Base-by-base conservation (phyloP, 2,329 filamentous ascomycete species). In the Emericellopsis atlantica region DNA sequence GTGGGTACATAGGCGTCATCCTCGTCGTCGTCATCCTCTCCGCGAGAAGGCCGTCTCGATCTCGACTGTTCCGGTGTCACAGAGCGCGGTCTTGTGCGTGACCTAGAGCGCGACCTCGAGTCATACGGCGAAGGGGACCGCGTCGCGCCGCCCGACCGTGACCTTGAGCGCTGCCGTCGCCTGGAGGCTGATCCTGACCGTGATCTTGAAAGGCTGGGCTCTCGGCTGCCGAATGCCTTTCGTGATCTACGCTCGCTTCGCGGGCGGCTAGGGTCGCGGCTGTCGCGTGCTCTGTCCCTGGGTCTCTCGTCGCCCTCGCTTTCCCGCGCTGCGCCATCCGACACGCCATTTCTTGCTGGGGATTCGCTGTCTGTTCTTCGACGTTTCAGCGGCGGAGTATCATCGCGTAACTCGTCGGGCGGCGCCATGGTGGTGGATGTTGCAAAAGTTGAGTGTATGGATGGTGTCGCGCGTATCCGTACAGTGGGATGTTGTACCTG, bases 181-280 rank as follows among this genome's bases (percentile, higher is more conserved):
- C 43, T 51, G 56, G 15, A 48, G 34, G 47, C 51, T 22, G 61
- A 54, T 33, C 51, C 51, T 18, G 56, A 59, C 43, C 55, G 50
- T 23, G 58, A 55, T 22, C 54, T 51, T 32, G 57, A 58, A 6
- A 48, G 51, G 8, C 61, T 61, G 15, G 54, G 52, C 23, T 49
- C 50, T 12, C 53, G 50, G 7, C 53, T 54, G 29, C 44, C 46
- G 11, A 50, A 50, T 15, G 50, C 53, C 39, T 57, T 56, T 34
- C 43, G 26, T n/a, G 35, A 15, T 29, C 37, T 32, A 9, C 39
- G 39, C 21, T 37, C 51, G 41, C 51, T 47, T 12, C 32, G 37
- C 24, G 41, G 52, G 36, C 45, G 48, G 39, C 51, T 56, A 36
- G 49, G 43, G 32, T 49, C 51, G 36, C 48, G 48, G 35, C 46